Conservation (phyloP, 352 stramenopile species). For the Aphanomyces euteiches region DNA sequence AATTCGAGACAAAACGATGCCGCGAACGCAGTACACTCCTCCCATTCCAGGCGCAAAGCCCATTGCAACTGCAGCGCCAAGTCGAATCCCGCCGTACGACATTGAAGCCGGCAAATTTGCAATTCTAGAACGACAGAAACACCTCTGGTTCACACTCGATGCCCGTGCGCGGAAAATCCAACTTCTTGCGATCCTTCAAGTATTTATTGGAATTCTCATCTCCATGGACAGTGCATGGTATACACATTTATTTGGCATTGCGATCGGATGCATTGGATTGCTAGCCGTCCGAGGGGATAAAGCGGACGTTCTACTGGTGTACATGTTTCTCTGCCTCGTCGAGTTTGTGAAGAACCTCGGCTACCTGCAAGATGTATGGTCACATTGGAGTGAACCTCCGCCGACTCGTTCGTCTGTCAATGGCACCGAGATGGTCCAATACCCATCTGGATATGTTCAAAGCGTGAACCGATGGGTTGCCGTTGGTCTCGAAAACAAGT, state of each 20-base stretch:
- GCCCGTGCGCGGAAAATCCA: slow-evolving; percentile 63
- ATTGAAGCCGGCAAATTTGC: slow-evolving; percentile 43
- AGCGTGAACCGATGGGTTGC: slow-evolving; percentile 41
- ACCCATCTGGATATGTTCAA: slow-evolving; percentile 51
- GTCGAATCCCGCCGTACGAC: slow-evolving; percentile 24
- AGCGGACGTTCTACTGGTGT: slow-evolving; percentile 72
- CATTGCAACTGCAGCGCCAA: slow-evolving; percentile 8
- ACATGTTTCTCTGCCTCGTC: slow-evolving; percentile 28
- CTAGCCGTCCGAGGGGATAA: slow-evolving; percentile 69
- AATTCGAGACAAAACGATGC: slow-evolving; percentile 13
- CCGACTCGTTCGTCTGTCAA: slow-evolving; percentile 71
- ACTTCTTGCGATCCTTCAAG: slow-evolving; percentile 54
- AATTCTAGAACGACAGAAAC: slow-evolving; percentile 78
- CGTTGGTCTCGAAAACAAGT: slow-evolving; percentile 57
- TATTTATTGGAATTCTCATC: slow-evolving; percentile 51
- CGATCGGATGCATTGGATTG: slow-evolving; percentile 61
- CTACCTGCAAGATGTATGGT: slow-evolving; percentile 5
- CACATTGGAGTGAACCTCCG: slow-evolving; percentile 46
- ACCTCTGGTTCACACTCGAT: slow-evolving; percentile 57
- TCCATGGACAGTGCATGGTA: slow-evolving; percentile 74
- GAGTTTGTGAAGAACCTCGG: slow-evolving; percentile 15
- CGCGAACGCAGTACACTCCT: slow-evolving; percentile 1
- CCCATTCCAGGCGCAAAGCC: not conserved
- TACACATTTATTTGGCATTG: slow-evolving; percentile 68
- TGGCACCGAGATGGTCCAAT: slow-evolving; percentile 61